phyloP scores from a whole-genome alignment of 305 asterid genomes.

The Euphrasia arctica region DNA sequence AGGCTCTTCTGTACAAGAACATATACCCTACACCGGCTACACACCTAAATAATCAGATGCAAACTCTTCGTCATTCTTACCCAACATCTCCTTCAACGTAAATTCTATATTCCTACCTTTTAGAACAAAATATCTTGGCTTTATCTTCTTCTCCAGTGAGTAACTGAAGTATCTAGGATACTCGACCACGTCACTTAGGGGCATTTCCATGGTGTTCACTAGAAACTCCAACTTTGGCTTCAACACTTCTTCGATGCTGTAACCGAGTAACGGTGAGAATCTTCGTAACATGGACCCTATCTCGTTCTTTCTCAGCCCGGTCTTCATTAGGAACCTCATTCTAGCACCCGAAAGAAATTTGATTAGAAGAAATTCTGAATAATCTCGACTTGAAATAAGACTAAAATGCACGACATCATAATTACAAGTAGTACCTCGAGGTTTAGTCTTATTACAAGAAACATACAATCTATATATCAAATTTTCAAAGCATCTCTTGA shows the following conservation, averaged over 20 bases:
- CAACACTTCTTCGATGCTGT: conserved; percentile 72
- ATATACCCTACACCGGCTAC: conserved; percentile 25
- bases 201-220: conserved; percentile 58
- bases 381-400: neutral
- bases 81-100: conserved; percentile 74
- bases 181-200: conserved; percentile 59
- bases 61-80: conserved; percentile 85
- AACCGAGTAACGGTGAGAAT: conserved; percentile 87
- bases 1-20: too few relatives aligned
- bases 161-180: conserved; percentile 94
- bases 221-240: conserved; percentile 81
- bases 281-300: conserved; percentile 64
- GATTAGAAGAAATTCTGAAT: neutral
- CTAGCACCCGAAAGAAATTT: conserved; percentile 31
- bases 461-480: too few relatives aligned
- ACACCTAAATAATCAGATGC: conserved; percentile 46
- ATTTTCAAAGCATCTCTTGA: neutral
- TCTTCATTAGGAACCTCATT: conserved; percentile 54
- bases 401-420: neutral
- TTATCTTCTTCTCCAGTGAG: conserved; percentile 90
- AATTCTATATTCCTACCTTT: conserved; percentile 53
- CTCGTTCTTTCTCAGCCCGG: conserved; percentile 64
- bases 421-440: neutral
- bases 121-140: conserved; percentile 72
- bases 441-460: neutral